phyloP scores from a whole-genome alignment of 108 stramenopile genomes.

The Schizochytrium sp. region DNA sequence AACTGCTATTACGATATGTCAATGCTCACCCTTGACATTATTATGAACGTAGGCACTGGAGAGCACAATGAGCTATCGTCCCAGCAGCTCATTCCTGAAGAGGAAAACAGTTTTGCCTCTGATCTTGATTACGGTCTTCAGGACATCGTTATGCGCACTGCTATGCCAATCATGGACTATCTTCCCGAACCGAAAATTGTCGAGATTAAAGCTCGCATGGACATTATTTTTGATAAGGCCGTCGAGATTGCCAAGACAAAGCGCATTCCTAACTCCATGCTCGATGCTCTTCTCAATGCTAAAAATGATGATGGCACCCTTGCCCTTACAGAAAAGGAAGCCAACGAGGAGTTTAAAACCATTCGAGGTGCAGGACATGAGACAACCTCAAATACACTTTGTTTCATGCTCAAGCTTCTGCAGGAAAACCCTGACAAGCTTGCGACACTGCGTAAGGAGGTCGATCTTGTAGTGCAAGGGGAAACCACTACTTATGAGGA shows the following conservation, averaged over 20 bases:
- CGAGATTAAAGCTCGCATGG: conserved; percentile 29
- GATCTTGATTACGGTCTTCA: conserved; percentile 56
- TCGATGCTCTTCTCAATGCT: conserved; percentile 22
- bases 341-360: conserved; percentile 59
- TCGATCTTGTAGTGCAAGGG: conserved; percentile 14
- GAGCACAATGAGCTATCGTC: conserved; percentile 28
- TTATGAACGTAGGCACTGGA: conserved; percentile 58
- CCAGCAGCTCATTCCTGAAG: conserved; percentile 18
- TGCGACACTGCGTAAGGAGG: conserved; percentile 20
- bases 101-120: conserved; percentile 45
- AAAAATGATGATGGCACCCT: conserved; percentile 52
- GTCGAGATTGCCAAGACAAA: conserved; percentile 48
- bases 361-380: conserved; percentile 56
- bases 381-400: conserved; percentile 48
- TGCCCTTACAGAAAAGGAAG: conserved; percentile 47
- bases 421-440: conserved; percentile 58
- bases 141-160: conserved; percentile 39
- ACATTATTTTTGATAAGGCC: background rate
- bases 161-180: conserved; percentile 44
- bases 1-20: conserved; percentile 60
- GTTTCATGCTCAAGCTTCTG: conserved; percentile 56
- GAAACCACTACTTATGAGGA: conserved; percentile 18
- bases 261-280: conserved; percentile 31
- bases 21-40: conserved; percentile 53
- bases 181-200: background rate